A percentile compares a stretch with the other conserved stretches of the same genome.
These are phyloP conservation scores for Diaporthe capsici DNA, from an alignment of 2,329 filamentous ascomycete genomes.

Conservation along the genomic window DNA sequence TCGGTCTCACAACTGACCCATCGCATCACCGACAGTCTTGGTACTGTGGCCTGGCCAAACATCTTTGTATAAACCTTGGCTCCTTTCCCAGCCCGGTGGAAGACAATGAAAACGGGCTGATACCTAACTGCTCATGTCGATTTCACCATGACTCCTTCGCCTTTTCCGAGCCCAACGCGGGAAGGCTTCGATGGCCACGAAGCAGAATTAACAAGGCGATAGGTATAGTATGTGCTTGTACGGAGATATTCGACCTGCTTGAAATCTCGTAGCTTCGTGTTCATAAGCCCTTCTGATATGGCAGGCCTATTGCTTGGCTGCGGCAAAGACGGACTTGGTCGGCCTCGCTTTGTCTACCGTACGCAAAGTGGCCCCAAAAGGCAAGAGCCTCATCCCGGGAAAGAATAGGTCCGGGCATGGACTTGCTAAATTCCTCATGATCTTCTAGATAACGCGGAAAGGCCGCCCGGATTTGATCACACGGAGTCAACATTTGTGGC, in stretches of 20 bases:
- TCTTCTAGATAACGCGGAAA: background rate
- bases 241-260: background rate
- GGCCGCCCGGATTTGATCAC: background rate
- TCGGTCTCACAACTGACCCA: constrained; percentile 8
- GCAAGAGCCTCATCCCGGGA: background rate
- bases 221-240: background rate
- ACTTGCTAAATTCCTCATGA: background rate
- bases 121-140: background rate
- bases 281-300: too few relatives aligned
- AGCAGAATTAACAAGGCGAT: background rate
- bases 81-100: background rate
- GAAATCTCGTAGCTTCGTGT: too few relatives aligned
- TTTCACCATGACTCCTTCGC: background rate
- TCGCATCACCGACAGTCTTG: background rate
- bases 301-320: background rate
- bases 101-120: background rate
- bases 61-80: background rate
- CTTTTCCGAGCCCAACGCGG: background rate
- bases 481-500: background rate
- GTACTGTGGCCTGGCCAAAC: background rate
- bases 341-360: background rate
- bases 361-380: background rate
- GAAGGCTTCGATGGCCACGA: background rate
- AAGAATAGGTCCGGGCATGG: background rate
- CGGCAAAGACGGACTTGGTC: background rate